Conservation (phyloP, 1,284 basidiomycete genomes). For the Malassezia furfur region DNA sequence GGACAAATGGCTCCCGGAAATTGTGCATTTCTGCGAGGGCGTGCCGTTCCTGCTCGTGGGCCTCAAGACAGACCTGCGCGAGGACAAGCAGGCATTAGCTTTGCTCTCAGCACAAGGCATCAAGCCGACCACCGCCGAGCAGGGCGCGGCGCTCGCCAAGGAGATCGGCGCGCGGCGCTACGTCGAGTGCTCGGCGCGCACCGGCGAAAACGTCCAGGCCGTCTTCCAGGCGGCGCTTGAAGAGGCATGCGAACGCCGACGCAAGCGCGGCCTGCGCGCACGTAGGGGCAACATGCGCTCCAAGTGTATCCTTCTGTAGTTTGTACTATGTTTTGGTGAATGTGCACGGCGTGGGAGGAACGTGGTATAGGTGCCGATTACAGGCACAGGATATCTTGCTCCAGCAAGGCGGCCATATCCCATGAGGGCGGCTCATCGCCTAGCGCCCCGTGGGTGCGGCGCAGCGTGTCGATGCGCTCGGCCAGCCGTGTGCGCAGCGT, state of each 20-base stretch:
- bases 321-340: neutral
- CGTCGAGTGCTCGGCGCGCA: conserved; percentile 88
- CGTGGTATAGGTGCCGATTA: conserved; percentile 4
- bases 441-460: neutral
- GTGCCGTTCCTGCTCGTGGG: conserved; percentile 86
- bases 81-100: conserved; percentile 75
- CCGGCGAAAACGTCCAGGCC: conserved; percentile 74
- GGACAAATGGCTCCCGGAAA: conserved; percentile 89
- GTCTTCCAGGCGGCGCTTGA: conserved; percentile 83
- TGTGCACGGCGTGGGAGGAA: too few relatives aligned
- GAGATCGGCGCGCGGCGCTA: conserved; percentile 87
- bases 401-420: conserved; percentile 3
- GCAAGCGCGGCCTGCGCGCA: neutral
- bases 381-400: conserved; percentile 14
- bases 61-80: conserved; percentile 73
- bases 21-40: conserved; percentile 89
- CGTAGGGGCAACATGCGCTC: neutral
- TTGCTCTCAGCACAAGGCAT: conserved; percentile 88
- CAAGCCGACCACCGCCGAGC: conserved; percentile 65
- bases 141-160: conserved; percentile 58
- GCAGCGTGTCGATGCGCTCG: neutral
- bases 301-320: conserved; percentile 8
- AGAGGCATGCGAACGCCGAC: conserved; percentile 55
- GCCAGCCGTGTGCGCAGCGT: neutral
- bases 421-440: neutral